Base-by-base conservation (phyloP, 192 early-diverging fungal species). In the Phlyctochytrium bullatum region DNA sequence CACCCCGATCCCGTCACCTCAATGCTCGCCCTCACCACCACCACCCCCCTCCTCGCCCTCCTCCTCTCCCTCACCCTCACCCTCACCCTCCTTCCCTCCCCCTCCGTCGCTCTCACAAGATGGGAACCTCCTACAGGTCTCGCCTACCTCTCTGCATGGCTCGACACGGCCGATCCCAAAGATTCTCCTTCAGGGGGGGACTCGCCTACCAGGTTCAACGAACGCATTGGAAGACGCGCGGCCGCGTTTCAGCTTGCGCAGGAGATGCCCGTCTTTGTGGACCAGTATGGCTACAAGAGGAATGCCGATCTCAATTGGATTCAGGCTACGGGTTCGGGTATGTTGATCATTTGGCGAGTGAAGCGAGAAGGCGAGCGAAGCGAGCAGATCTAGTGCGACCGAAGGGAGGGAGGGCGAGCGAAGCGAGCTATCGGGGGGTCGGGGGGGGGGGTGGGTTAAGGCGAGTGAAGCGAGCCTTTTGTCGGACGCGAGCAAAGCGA, bases 161-260 rank as follows among this genome's bases (percentile, higher is more conserved):
- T 79, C 47, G 67, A 79, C 60, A 34, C 50, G 36, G 51, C 59
- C 2, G 36, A 50, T 0, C 31, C 68, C 1, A 36, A 32, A 1
- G 20, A 6, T 6, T 47, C 40, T 20, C 10, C 20, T 20, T 47
- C 40, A 6, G 62, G 62, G 36, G 64, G 65, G 14, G 76, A 81
- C 54, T 59, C 72, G 17, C 80, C 80, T 32, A 10, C 25, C 0
- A 10, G n/a, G 16, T 77, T 80, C 72, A 82, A 80, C 65, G 2
- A 40, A 0, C 68, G 75, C 16, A 14, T 82, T 2, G 73, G 75
- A 3, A n/a, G 30, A 59, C 77, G 72, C 31, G 69, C 73, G 12
- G 71, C 54, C n/a, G 71, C 68, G 24, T 80, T 78, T 40, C 65
- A 74, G 16, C 57, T 78, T 17, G 34, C 67, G 3, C 71, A 74